These are phyloP conservation scores for Senecio squalidus DNA, from an alignment of 140 eudicot genomes.

Conservation along the genomic window DNA sequence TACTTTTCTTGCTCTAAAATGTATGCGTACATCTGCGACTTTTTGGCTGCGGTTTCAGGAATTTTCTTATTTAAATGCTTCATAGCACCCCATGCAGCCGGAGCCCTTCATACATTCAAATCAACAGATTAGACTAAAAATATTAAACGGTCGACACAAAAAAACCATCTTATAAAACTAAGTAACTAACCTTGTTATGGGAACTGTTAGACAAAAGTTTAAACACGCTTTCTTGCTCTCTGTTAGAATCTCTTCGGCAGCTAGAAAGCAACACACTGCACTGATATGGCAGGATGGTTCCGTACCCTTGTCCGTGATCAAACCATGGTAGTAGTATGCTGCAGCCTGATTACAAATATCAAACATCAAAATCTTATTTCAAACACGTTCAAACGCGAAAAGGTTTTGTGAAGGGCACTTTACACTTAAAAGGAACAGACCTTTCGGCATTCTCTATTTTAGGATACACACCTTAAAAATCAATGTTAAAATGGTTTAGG, in stretches of 20 bases:
- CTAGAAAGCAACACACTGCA: constrained; percentile 76
- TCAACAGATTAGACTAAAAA: background rate
- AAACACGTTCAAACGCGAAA: background rate
- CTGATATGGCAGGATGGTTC: constrained; percentile 71
- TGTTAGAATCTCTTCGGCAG: constrained; percentile 67
- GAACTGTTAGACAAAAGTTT: constrained; percentile 72
- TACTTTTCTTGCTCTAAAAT: constrained; percentile 78
- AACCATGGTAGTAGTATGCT: constrained; percentile 83
- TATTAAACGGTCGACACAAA: too few species aligned
- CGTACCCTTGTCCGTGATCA: constrained; percentile 68
- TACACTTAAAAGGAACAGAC: too few species aligned
- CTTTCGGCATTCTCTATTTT: too few species aligned
- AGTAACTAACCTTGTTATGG: constrained; percentile 63
- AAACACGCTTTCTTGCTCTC: constrained; percentile 94
- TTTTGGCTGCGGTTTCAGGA: constrained; percentile 80
- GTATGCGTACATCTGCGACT: constrained; percentile 73
- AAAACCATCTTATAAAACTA: background rate
- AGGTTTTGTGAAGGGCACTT: too few species aligned
- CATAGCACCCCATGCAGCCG: constrained; percentile 90
- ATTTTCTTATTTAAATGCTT: constrained; percentile 77
- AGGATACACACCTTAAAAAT: too few species aligned
- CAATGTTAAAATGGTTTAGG: too few species aligned
- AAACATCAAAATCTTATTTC: constrained; percentile 3
- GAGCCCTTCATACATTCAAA: constrained; percentile 40
- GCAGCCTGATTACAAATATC: constrained; percentile 63